phyloP scores from a whole-genome alignment of 805 yeast genomes.

The Yarrowia bubula region DNA sequence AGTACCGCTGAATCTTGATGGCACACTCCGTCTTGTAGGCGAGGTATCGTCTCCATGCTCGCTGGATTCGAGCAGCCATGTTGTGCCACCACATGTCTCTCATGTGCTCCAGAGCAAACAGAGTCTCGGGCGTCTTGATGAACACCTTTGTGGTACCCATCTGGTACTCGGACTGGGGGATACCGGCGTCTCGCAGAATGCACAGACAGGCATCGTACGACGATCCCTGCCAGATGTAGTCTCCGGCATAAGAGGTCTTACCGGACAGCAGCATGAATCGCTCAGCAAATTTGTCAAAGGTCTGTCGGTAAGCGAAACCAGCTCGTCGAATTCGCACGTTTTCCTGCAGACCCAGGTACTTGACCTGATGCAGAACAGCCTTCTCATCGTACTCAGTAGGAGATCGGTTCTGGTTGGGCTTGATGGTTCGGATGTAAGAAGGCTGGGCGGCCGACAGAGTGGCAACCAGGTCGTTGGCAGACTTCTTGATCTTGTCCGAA shows the following conservation, averaged over 20 bases:
- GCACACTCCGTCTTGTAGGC: slow-evolving; percentile 86
- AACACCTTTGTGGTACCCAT: slow-evolving; percentile 89
- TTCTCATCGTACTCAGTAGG: slow-evolving; percentile 85
- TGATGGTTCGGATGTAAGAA: slow-evolving; percentile 94
- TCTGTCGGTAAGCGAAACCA: slow-evolving; percentile 96
- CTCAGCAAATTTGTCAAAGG: slow-evolving; percentile 94
- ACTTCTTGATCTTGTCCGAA: slow-evolving; percentile 85
- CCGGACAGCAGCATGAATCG: slow-evolving; percentile 85
- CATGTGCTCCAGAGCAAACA: slow-evolving; percentile 93
- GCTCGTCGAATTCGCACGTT: slow-evolving; percentile 97
- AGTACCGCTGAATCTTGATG: slow-evolving; percentile 70
- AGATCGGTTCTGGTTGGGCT: slow-evolving; percentile 90
- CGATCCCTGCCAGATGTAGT: slow-evolving; percentile 63
- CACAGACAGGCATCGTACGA: slow-evolving; percentile 53
- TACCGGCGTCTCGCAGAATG: slow-evolving; percentile 58
- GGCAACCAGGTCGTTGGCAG: slow-evolving; percentile 87
- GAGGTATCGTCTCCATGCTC: slow-evolving; percentile 89
- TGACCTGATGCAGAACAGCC: slow-evolving; percentile 92
- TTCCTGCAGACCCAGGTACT: slow-evolving; percentile 92
- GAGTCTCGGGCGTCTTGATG: slow-evolving; percentile 93
- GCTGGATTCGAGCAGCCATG: slow-evolving; percentile 96
- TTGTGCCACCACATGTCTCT: slow-evolving; percentile 97
- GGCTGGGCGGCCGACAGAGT: slow-evolving; percentile 91
- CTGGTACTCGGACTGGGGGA: slow-evolving; percentile 81
- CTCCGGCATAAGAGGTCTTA: slow-evolving; percentile 89